Conservation (phyloP, 805 yeast species). For the Priceomyces castillae region DNA sequence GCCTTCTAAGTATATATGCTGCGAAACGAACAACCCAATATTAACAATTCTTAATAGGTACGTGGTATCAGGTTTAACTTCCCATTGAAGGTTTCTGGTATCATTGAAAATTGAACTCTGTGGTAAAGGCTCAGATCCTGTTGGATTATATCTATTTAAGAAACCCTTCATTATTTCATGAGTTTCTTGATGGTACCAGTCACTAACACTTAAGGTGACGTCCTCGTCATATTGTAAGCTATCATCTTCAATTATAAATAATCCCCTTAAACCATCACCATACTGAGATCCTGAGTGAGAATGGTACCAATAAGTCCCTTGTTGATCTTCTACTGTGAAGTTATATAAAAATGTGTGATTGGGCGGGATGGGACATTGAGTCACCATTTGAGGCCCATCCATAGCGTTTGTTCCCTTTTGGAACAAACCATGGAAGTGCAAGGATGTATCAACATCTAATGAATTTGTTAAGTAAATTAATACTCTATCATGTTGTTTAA, state of each 20-base stretch:
- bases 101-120: constrained; percentile 77
- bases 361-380: constrained; percentile 47
- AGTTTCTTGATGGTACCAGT: constrained; percentile 80
- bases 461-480: constrained; percentile 35
- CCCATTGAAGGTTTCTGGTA: constrained; percentile 72
- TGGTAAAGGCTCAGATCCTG: constrained; percentile 98
- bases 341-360: constrained; percentile 37
- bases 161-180: constrained; percentile 53
- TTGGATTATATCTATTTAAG: constrained; percentile 77
- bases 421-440: constrained; percentile 48
- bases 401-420: constrained; percentile 35
- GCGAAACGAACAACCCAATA: constrained; percentile 89
- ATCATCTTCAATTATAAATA: constrained; percentile 55
- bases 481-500: constrained; percentile 40
- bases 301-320: constrained; percentile 65
- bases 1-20: constrained; percentile 83
- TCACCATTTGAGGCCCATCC: constrained; percentile 48
- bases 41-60: constrained; percentile 79
- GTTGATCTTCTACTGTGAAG: constrained; percentile 35
- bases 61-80: constrained; percentile 80
- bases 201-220: constrained; percentile 62
- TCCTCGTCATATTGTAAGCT: constrained; percentile 67
- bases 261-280: constrained; percentile 73
- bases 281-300: constrained; percentile 76
- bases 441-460: constrained; percentile 34